Evolutionary conservation across 805 yeast genomes (phyloP).

Genomic region (Danielia oregonensis): DNA sequence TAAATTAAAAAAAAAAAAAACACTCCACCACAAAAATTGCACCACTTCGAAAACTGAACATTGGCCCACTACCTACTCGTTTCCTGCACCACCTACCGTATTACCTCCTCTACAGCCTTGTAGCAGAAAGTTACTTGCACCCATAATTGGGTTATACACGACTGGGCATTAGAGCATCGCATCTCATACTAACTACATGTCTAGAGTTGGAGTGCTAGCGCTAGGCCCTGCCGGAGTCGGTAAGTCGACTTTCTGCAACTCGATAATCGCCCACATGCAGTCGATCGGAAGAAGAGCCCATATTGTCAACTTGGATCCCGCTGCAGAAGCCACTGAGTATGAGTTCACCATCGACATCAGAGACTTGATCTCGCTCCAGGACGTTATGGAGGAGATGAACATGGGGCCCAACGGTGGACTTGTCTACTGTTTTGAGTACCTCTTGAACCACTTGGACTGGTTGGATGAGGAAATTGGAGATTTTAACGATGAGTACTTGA

Average conservation of each 20-base stretch:
- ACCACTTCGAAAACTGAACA: no score
- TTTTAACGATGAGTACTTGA: conserved; percentile 86
- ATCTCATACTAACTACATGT: no score
- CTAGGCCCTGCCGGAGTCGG: conserved; percentile 99
- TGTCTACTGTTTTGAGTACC: conserved; percentile 88
- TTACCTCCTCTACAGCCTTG: no score
- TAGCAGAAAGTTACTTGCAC: no score
- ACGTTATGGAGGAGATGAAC: conserved; percentile 92
- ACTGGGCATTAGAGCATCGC: no score
- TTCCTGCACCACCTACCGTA: no score
- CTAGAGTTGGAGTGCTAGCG: conserved; percentile 90
- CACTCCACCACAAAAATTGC: no score
- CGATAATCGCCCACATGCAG: conserved; percentile 84
- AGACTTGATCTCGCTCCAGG: conserved; percentile 84
- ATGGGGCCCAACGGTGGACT: conserved; percentile 95
- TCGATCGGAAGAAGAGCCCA: conserved; percentile 90
- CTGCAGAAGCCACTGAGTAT: conserved; percentile 89
- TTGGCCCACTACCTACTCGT: no score
- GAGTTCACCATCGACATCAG: conserved; percentile 91
- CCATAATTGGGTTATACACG: conserved; percentile 9
- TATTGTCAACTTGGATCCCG: conserved; percentile 93
- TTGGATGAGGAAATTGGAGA: conserved; percentile 96
- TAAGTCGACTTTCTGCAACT: conserved; percentile 85
- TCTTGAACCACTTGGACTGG: conserved; percentile 92
- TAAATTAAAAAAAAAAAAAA: no score